Evolutionary conservation across 164 flowering plant species (phyloP).

Genomic region (Vitis riparia): DNA sequence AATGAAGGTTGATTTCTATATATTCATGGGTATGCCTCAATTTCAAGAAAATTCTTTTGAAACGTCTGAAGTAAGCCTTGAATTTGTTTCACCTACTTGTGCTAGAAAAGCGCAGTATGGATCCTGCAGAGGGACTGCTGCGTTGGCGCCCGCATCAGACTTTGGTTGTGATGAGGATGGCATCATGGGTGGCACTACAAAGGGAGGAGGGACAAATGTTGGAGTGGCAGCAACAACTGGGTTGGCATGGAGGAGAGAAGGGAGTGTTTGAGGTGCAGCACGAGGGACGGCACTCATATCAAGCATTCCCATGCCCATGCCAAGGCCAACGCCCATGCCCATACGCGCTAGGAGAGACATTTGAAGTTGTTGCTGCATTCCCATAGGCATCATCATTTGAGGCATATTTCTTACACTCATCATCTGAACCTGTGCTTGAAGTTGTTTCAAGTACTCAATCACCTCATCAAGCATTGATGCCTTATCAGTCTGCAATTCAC

Average conservation of each 20-base stretch:
- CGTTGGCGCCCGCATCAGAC: constrained; percentile 10
- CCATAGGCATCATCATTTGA: constrained; percentile 58
- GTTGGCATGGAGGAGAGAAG: constrained; percentile 24
- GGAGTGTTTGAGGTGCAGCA: constrained; percentile 19
- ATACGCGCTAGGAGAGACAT: constrained; percentile 53
- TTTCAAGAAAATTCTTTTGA: not conserved
- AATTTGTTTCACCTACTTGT: constrained; percentile 31
- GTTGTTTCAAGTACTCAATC: constrained; percentile 63
- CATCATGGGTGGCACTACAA: constrained; percentile 31
- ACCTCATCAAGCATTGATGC: constrained; percentile 76
- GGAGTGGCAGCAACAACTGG: constrained; percentile 19
- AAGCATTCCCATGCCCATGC: constrained; percentile 41
- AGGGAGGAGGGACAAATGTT: constrained; percentile 28
- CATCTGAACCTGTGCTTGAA: constrained; percentile 65
- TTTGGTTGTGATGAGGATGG: constrained; percentile 20
- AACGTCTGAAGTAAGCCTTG: not conserved
- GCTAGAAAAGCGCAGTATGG: constrained; percentile 40
- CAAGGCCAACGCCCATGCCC: constrained; percentile 47
- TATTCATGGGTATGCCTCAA: not conserved
- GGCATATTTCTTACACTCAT: constrained; percentile 51
- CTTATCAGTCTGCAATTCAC: constrained; percentile 52
- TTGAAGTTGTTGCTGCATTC: constrained; percentile 55
- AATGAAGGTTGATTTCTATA: too few relatives aligned
- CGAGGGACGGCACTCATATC: constrained; percentile 25
- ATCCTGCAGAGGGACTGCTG: constrained; percentile 27